phyloP scores from a whole-genome alignment of 2,329 filamentous ascomycete genomes.

The Ceratocystis smalleyi region DNA sequence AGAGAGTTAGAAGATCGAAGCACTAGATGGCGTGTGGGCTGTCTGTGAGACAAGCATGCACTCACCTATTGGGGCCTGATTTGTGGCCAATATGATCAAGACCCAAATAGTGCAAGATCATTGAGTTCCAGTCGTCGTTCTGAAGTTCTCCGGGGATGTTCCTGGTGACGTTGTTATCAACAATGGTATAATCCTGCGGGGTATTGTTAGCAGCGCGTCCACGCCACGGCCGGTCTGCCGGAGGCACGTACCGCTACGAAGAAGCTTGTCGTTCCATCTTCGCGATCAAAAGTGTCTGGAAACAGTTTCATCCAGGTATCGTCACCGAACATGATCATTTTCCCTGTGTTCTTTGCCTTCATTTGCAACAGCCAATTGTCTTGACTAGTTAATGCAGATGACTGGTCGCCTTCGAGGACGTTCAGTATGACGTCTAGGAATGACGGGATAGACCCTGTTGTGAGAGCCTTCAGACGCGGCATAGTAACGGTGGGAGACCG shows the following conservation, averaged over 20 bases:
- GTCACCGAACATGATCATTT: constrained; percentile 87
- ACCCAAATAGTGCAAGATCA: constrained; percentile 91
- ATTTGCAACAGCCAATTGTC: constrained; percentile 96
- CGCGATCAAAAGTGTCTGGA: constrained; percentile 68
- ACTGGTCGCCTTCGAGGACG: constrained; percentile 84
- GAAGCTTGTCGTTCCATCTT: constrained; percentile 91
- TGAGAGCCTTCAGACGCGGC: constrained; percentile 93
- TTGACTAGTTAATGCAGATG: constrained; percentile 71
- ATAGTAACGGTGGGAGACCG: constrained; percentile 97
- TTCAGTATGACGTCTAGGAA: constrained; percentile 96
- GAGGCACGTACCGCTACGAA: constrained; percentile 70
- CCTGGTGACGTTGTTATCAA: constrained; percentile 92
- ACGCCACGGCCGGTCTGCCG: not conserved
- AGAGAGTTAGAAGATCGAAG: not conserved
- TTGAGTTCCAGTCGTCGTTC: constrained; percentile 72
- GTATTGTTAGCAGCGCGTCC: not conserved
- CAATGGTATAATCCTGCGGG: constrained; percentile 84
- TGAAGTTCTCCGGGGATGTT: constrained; percentile 65
- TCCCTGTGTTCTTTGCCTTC: constrained; percentile 54
- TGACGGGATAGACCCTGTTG: constrained; percentile 92
- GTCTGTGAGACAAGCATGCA: not conserved
- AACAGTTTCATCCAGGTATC: constrained; percentile 98
- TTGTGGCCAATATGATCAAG: constrained; percentile 98
- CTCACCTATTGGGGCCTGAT: constrained; percentile 65
- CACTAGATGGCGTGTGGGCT: not conserved